Percentiles rank a stretch among this genome's conserved stretches.
These are phyloP conservation scores for Xylaria nigripes DNA, from an alignment of 495 filamentous ascomycete genomes.

Conservation along the genomic window DNA sequence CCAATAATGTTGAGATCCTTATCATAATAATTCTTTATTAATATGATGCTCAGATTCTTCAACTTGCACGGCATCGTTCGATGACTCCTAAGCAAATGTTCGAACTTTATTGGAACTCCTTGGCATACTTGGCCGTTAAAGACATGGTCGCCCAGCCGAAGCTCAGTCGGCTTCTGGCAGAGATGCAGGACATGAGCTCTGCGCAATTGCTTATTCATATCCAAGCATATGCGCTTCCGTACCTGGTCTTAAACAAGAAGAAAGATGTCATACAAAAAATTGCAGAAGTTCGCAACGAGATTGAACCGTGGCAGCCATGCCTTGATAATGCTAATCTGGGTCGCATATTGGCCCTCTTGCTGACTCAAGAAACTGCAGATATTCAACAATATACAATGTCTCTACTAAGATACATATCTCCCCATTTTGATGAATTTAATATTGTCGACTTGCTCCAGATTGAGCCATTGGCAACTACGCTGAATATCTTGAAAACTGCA, in stretches of 20 bases:
- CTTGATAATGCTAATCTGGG: conserved; percentile 61
- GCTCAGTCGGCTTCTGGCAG: conserved; percentile 69
- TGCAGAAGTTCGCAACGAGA: conserved; percentile 59
- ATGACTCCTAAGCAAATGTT: conserved; percentile 59
- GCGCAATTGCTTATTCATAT: conserved; percentile 64
- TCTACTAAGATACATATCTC: conserved; percentile 54
- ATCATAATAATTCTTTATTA: not conserved
- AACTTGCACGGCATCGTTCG: conserved; percentile 54
- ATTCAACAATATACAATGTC: conserved; percentile 61
- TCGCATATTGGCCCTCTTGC: conserved; percentile 67
- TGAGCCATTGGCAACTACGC: conserved; percentile 65
- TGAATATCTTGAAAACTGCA: conserved; percentile 76
- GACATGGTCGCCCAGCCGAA: conserved; percentile 73
- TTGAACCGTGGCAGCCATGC: conserved; percentile 29
- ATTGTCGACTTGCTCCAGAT: conserved; percentile 62
- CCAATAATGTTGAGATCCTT: not conserved
- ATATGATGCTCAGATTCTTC: conserved; percentile 36
- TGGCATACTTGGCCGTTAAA: conserved; percentile 72
- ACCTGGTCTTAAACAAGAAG: conserved; percentile 69
- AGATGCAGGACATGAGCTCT: conserved; percentile 65
- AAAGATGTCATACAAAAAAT: conserved; percentile 73
- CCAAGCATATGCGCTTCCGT: conserved; percentile 77
- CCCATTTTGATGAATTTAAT: conserved; percentile 56
- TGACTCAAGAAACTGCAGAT: conserved; percentile 62
- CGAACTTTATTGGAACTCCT: conserved; percentile 75